Evolutionary conservation across 768 basidiomycete species (phyloP).

Genomic region (Leccinum disarticulatum): DNA sequence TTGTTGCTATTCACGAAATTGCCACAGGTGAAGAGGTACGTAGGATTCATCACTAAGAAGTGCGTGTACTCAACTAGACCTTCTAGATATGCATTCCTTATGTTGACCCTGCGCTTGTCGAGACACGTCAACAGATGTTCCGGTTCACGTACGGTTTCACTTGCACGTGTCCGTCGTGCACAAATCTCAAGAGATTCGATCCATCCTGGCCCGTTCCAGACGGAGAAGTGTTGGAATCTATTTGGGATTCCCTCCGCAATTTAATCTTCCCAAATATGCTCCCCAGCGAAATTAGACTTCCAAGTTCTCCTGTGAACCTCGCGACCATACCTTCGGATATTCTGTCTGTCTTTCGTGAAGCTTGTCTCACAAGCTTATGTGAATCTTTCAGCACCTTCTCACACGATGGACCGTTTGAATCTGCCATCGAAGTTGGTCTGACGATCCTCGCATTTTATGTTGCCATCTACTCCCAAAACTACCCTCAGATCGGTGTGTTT

Average conservation of each 20-base stretch:
- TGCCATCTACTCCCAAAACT: slow-evolving; percentile 70
- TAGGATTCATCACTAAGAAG: neutral
- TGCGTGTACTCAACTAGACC: neutral
- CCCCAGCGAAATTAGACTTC: slow-evolving; percentile 24
- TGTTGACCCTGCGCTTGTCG: slow-evolving; percentile 70
- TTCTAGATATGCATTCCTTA: slow-evolving; percentile 74
- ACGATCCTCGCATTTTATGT: slow-evolving; percentile 65
- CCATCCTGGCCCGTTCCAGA: slow-evolving; percentile 40
- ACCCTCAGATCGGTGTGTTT: slow-evolving; percentile 75
- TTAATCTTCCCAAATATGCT: slow-evolving; percentile 37
- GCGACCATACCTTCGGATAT: slow-evolving; percentile 41
- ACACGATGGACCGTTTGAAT: too few relatives aligned
- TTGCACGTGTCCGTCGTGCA: slow-evolving; percentile 63
- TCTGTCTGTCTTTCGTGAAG: slow-evolving; percentile 50
- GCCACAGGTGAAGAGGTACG: slow-evolving; percentile 61
- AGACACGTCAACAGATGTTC: slow-evolving; percentile 59
- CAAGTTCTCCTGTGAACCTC: slow-evolving; percentile 27
- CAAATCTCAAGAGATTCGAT: slow-evolving; percentile 39
- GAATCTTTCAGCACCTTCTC: slow-evolving; percentile 67
- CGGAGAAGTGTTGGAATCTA: slow-evolving; percentile 11
- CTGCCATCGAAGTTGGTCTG: slow-evolving; percentile 52
- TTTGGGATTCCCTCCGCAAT: slow-evolving; percentile 36
- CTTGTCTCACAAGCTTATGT: slow-evolving; percentile 56
- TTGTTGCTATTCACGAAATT: slow-evolving; percentile 58
- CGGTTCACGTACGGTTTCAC: slow-evolving; percentile 65